These are phyloP conservation scores for Gilbertella persicaria DNA, from an alignment of 371 early-diverging fungal species.

Conservation along the genomic window DNA sequence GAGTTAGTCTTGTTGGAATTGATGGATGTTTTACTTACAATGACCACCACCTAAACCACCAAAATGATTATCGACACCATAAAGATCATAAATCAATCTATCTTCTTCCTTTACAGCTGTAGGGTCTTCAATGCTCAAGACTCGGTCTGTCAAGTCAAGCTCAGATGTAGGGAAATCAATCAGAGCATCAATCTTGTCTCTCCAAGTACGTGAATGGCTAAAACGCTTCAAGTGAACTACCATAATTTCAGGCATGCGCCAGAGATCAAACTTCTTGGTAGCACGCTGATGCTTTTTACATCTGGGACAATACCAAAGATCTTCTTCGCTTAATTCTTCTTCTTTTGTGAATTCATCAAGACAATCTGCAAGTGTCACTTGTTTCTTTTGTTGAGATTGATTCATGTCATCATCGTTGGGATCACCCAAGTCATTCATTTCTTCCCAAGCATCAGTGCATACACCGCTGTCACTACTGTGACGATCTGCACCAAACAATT, in stretches of 20 bases:
- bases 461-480: constrained; percentile 12
- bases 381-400: constrained; percentile 23
- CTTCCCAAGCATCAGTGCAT: constrained; percentile 28
- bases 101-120: constrained; percentile 17
- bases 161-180: constrained; percentile 80
- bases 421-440: constrained; percentile 28
- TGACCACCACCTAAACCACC: constrained; percentile 95
- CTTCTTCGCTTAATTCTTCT: constrained; percentile 81
- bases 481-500: constrained; percentile 27
- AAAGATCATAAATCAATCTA: constrained; percentile 75
- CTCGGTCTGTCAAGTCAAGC: constrained; percentile 66
- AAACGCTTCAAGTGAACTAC: constrained; percentile 94
- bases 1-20: no score
- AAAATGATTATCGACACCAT: constrained; percentile 87
- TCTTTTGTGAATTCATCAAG: constrained; percentile 78
- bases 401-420: constrained; percentile 17
- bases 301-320: constrained; percentile 83
- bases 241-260: constrained; percentile 83
- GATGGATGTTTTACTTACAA: constrained; percentile 75
- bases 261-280: constrained; percentile 85
- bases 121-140: constrained; percentile 23
- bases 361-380: constrained; percentile 73
- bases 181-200: constrained; percentile 83
- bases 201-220: constrained; percentile 69
- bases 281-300: constrained; percentile 83